Base-by-base conservation (phyloP, 768 basidiomycete genomes). In the Leccinellum rugosiceps region DNA sequence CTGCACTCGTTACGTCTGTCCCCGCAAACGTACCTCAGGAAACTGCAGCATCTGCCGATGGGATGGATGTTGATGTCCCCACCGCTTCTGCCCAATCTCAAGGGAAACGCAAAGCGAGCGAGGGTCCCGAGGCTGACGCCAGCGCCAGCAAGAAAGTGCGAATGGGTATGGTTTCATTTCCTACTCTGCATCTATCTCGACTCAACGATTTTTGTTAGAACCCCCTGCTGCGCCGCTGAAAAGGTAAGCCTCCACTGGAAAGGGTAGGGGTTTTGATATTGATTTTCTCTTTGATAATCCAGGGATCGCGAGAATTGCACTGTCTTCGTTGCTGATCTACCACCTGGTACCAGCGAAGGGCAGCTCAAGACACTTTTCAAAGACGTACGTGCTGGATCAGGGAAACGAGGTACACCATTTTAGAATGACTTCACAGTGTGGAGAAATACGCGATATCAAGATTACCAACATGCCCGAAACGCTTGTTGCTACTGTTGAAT, bases 271-370 rank as follows among this genome's bases (percentile, higher is more conserved):
- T 5, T 6, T 19, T 43, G 19, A 59, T 43, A 17, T 35, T 38
- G n/a, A 55, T 26, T 56, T 48, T 9, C 28, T 46, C 17, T 30
- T 14, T 51, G 3, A n/a, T 14, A 8, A 50, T 21, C 17, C 57
- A 95, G 96, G 62, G 97, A 99, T 74, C 92, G 97, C 47, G 97
- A 99, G 75, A 91, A 98, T 64, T 84, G 87, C 28, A 96, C 94
- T 0, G 88, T 98, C 4, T 91, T 98, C 57, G 88, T 97, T 14
- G 82, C 86, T 3, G 85, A 89, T 46, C 73, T 97, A 10, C 83
- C 85, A 0, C 45, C 71, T 17, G 78, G 74, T 11, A 77, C 80
- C 10, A 77, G 77, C 0, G 87, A 93, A 53, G 82, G 81, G 5
- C 88, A 90, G 25, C 70, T 99, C n/a, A 74, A 65, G 26, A 67